Percentiles rank a stretch among this genome's conserved stretches.
Conservation (phyloP, 805 yeast genomes). For the Ogataea philodendri region DNA sequence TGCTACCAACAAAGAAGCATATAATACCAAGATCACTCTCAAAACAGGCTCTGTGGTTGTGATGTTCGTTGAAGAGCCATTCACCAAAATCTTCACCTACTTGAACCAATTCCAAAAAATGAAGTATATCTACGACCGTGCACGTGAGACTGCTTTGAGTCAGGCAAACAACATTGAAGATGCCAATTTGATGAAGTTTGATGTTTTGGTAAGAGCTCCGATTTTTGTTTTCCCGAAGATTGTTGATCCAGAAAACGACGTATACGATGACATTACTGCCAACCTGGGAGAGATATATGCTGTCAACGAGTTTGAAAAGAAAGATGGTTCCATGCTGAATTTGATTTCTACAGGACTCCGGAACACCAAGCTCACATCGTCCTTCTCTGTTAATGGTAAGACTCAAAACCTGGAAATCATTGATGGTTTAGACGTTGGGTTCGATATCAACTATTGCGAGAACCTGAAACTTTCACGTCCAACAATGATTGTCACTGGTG, state of each 20-base stretch:
- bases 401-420: slow-evolving; percentile 62
- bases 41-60: slow-evolving; percentile 73
- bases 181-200: slow-evolving; percentile 64
- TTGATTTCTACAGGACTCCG: slow-evolving; percentile 66
- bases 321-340: slow-evolving; percentile 42
- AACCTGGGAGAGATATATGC: slow-evolving; percentile 82
- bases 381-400: slow-evolving; percentile 45
- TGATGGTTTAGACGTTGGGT: slow-evolving; percentile 58
- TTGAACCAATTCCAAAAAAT: slow-evolving; percentile 73
- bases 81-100: slow-evolving; percentile 63
- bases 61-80: slow-evolving; percentile 79
- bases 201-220: slow-evolving; percentile 76
- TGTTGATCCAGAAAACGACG: slow-evolving; percentile 38
- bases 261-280: slow-evolving; percentile 62
- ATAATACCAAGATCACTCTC: slow-evolving; percentile 57
- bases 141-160: slow-evolving; percentile 83
- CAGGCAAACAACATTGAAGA: slow-evolving; percentile 63
- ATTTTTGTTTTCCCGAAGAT: slow-evolving; percentile 73
- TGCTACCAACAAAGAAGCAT: slow-evolving; percentile 45
- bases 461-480: slow-evolving; percentile 41
- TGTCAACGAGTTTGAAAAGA: slow-evolving; percentile 51
- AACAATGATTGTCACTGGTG: slow-evolving; percentile 50
- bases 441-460: slow-evolving; percentile 57
- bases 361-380: slow-evolving; percentile 66
- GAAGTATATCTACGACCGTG: slow-evolving; percentile 87